Evolutionary conservation across 2,329 filamentous ascomycete species (phyloP).

Genomic region (Trichoderma brevicompactum): DNA sequence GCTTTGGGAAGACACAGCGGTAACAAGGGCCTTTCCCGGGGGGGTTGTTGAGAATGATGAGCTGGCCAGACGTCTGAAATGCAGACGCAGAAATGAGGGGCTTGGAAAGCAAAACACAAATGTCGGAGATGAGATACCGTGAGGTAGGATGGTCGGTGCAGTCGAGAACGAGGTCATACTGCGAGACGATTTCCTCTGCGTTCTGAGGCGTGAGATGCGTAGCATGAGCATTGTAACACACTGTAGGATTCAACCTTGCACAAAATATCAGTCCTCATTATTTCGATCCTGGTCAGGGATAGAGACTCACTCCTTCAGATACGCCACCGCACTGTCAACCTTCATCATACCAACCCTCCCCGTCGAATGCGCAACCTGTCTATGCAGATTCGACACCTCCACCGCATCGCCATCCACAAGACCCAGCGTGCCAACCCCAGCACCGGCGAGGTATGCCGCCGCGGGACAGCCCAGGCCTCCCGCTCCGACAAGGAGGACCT

Average conservation of each 20-base stretch:
- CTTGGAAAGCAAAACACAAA: constrained; percentile 78
- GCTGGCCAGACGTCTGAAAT: constrained; percentile 84
- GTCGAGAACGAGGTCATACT: constrained; percentile 86
- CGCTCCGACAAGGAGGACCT: constrained; percentile 80
- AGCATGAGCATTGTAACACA: constrained; percentile 65
- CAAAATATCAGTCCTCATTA: background rate
- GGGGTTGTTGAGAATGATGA: constrained; percentile 86
- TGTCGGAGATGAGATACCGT: constrained; percentile 90
- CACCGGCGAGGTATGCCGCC: constrained; percentile 87
- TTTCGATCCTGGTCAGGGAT: background rate
- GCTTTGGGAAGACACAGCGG: constrained; percentile 86
- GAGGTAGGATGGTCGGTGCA: constrained; percentile 94
- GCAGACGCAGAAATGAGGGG: constrained; percentile 89
- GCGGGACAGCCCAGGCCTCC: constrained; percentile 92
- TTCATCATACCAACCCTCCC: constrained; percentile 74
- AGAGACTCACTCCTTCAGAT: constrained; percentile 55
- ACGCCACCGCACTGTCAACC: constrained; percentile 73
- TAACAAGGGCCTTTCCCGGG: constrained; percentile 83
- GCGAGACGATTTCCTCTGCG: constrained; percentile 65
- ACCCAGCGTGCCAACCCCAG: constrained; percentile 82
- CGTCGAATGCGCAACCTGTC: constrained; percentile 82
- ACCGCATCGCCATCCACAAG: constrained; percentile 87
- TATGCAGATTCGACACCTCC: constrained; percentile 88
- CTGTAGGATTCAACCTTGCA: constrained; percentile 74
- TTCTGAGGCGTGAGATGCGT: constrained; percentile 70